A percentile compares a stretch with the other conserved stretches of the same genome.
Conservation (phyloP, 805 yeast species). For the Tetrapisispora fleetii region DNA sequence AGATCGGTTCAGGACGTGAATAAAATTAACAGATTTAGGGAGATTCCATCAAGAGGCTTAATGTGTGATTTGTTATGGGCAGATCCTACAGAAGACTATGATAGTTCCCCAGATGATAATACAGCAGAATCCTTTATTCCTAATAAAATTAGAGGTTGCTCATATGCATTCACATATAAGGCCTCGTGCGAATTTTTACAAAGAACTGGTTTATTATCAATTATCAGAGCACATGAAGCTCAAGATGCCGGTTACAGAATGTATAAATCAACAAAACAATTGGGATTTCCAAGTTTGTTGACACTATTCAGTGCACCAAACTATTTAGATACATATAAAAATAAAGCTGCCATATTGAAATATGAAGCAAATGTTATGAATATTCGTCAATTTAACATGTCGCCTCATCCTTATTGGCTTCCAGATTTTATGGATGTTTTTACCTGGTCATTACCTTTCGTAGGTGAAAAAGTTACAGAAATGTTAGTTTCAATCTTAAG, state of each 20-base stretch:
- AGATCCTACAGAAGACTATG: slow-evolving; percentile 88
- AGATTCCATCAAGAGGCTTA: slow-evolving; percentile 87
- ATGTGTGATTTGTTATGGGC: slow-evolving; percentile 96
- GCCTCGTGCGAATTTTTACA: slow-evolving; percentile 76
- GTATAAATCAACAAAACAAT: slow-evolving; percentile 73
- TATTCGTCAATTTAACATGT: slow-evolving; percentile 83
- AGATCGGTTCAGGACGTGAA: slow-evolving; percentile 58
- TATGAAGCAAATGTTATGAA: slow-evolving; percentile 90
- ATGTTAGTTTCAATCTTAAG: slow-evolving; percentile 83
- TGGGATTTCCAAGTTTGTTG: slow-evolving; percentile 83
- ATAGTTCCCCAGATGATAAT: slow-evolving; percentile 42
- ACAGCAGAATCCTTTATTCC: slow-evolving; percentile 36
- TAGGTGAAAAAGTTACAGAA: slow-evolving; percentile 91
- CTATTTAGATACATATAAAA: slow-evolving; percentile 82
- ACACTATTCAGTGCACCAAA: slow-evolving; percentile 95
- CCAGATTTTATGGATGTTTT: slow-evolving; percentile 97
- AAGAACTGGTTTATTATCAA: slow-evolving; percentile 66
- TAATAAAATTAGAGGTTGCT: slow-evolving; percentile 81
- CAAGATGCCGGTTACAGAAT: slow-evolving; percentile 96
- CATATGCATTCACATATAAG: slow-evolving; percentile 75
- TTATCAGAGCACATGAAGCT: slow-evolving; percentile 94
- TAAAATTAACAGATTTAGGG: slow-evolving; percentile 68
- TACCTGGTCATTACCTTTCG: slow-evolving; percentile 95
- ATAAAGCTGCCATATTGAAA: slow-evolving; percentile 90
- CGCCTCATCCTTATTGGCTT: slow-evolving; percentile 94